phyloP scores from a whole-genome alignment of 2,329 filamentous ascomycete species.

The Xylariaceae sp. region DNA sequence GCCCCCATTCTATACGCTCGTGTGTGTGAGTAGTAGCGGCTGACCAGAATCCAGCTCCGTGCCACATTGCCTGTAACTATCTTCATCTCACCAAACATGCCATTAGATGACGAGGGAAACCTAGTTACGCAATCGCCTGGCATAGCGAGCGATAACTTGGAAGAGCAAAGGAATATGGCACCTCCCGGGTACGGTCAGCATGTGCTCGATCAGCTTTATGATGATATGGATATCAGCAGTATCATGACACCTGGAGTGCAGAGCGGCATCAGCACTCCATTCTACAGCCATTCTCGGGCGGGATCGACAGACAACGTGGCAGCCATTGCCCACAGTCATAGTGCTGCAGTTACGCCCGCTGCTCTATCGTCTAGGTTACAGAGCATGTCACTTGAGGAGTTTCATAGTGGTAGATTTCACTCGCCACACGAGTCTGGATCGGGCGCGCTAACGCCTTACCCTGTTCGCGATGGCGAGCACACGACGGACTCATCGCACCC shows the following conservation, averaged over 20 bases:
- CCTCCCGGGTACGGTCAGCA: slow-evolving; percentile 95
- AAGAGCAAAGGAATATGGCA: slow-evolving; percentile 61
- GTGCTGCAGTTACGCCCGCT: slow-evolving; percentile 55
- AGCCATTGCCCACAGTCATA: slow-evolving; percentile 58
- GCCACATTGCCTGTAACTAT: slow-evolving; percentile 90
- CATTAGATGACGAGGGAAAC: slow-evolving; percentile 85
- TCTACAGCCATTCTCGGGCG: slow-evolving; percentile 72
- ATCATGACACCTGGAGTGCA: slow-evolving; percentile 70
- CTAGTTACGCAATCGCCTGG: slow-evolving; percentile 68
- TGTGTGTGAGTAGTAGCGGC: slow-evolving; percentile 11
- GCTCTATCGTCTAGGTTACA: slow-evolving; percentile 72
- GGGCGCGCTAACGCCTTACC: slow-evolving; percentile 52
- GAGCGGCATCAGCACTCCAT: slow-evolving; percentile 82
- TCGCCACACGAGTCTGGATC: slow-evolving; percentile 51
- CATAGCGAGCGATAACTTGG: slow-evolving; percentile 53
- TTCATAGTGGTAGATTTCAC: slow-evolving; percentile 55
- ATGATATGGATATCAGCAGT: slow-evolving; percentile 81
- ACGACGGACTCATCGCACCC: slow-evolving; percentile 49
- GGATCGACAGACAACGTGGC: slow-evolving; percentile 83
- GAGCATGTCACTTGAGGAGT: slow-evolving; percentile 64
- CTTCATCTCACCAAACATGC: slow-evolving; percentile 94
- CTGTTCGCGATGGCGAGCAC: slow-evolving; percentile 45
- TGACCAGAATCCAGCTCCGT: slow-evolving; percentile 64
- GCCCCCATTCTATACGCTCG: slow-evolving; percentile 8
- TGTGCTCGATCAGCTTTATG: slow-evolving; percentile 87